Percentiles rank a stretch among this genome's conserved stretches.
Conservation (phyloP, 192 early-diverging fungal genomes). For the Oehlia diaphana region DNA sequence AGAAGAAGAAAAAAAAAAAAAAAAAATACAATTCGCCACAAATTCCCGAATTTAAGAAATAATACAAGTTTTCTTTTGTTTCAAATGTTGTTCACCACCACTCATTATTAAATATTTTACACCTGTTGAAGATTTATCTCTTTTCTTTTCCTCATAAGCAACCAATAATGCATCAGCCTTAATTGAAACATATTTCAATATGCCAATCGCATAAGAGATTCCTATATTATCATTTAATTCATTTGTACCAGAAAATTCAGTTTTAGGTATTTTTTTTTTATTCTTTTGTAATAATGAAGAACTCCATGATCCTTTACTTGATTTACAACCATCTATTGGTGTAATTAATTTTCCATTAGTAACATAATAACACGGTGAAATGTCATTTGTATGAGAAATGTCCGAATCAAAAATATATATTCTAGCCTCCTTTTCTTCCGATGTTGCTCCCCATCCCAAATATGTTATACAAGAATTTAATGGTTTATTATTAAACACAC, state of each 20-base stretch:
- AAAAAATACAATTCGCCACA: too few relatives aligned
- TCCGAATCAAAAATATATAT: slow-evolving; percentile 18
- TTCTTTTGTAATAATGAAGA: neutral
- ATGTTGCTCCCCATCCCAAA: neutral
- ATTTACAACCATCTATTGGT: slow-evolving; percentile 1
- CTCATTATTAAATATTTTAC: slow-evolving; percentile 17
- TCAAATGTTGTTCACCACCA: slow-evolving; percentile 3
- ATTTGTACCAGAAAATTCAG: neutral
- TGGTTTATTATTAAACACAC: neutral
- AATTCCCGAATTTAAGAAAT: neutral
- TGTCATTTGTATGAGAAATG: neutral
- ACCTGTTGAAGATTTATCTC: neutral
- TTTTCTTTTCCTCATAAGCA: neutral
- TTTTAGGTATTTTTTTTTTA: neutral
- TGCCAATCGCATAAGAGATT: neutral
- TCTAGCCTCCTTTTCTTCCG: slow-evolving; percentile 15
- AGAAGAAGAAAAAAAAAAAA: too few relatives aligned
- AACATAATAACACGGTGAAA: neutral
- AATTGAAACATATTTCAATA: neutral
- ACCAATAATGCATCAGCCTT: slow-evolving; percentile 5
- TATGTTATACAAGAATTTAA: slow-evolving; percentile 10
- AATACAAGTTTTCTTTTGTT: neutral
- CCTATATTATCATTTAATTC: neutral
- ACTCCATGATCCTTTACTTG: slow-evolving; percentile 13
- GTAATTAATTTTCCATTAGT: neutral